Base-by-base conservation (phyloP, 2,329 filamentous ascomycete genomes). In the Trichoderma cornu-damae region DNA sequence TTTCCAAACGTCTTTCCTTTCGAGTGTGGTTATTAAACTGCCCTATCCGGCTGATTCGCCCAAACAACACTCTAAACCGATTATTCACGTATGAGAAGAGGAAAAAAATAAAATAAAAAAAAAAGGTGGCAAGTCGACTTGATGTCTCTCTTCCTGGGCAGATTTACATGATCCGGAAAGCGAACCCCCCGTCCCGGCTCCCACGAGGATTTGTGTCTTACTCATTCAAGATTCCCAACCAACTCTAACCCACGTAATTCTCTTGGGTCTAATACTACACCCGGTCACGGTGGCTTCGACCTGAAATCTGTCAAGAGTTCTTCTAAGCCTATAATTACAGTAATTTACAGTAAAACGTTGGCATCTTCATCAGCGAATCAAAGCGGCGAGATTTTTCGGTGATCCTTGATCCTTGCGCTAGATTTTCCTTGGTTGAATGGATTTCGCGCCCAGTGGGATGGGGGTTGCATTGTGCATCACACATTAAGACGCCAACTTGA, bases 391-490 rank as follows among this genome's bases (percentile, higher is more conserved):
- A 14, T 32, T 5, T 11, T n/a, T 32, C 40, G 40, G 18, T 52
- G 37, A 52, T 22, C 49, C 37, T 52, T 52, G 49, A 52, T 52
- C 37, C 49, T 34, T 34, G 49, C 28, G 3, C n/a, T 2, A n/a
- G 7, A 9, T n/a, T 24, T 34, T 16, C 18, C 28, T 20, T 3
- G 47, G 24, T 18, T n/a, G 22, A 9, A 16, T 18, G 6, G 22
- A 7, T 26, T 26, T 12, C 20, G 26, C n/a, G 22, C 7, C 8
- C n/a, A n/a, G 12, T 7, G 11, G 24, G 12, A 12, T n/a, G 16
- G 24, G 44, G 14, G 12, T 22, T 8, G 6, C 28, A n/a, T 14
- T 34, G 6, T 34, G 37, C 3, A n/a, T 4, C 18, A 32, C 6
- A 12, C 14, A n/a, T n/a, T 16, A 6, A 4, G 8, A 18, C 12